A percentile compares a stretch with the other conserved stretches of the same genome.
Conservation (phyloP, 257 asterid species). For the Jacaranda copaia region DNA sequence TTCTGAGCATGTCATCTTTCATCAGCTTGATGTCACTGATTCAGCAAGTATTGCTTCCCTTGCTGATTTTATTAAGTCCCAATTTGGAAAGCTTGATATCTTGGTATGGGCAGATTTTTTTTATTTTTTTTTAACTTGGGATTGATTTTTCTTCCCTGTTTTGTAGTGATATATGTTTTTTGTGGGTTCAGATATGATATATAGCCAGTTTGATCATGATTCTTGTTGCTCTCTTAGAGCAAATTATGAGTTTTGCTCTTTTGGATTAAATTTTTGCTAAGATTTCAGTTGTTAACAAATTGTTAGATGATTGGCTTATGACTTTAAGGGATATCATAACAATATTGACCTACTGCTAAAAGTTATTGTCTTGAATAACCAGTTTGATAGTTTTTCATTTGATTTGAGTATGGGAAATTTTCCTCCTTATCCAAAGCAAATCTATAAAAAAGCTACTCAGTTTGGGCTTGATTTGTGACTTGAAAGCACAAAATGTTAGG, state of each 20-base stretch:
- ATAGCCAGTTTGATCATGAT: neutral
- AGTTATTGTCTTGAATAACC: too few relatives aligned
- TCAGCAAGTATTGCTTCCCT: slow-evolving; percentile 42
- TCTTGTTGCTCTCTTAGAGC: neutral
- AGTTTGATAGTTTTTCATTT: too few relatives aligned
- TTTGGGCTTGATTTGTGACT: too few relatives aligned
- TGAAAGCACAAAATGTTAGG: too few relatives aligned
- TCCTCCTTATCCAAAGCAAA: too few relatives aligned
- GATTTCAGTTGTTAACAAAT: neutral
- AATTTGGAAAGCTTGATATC: slow-evolving; percentile 53
- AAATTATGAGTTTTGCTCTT: neutral
- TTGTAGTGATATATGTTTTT: neutral
- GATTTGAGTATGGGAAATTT: too few relatives aligned
- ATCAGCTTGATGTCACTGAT: slow-evolving; percentile 55
- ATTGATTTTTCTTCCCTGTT: neutral
- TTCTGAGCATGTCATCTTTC: slow-evolving; percentile 46
- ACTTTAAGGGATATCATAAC: too few relatives aligned
- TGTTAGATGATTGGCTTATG: neutral
- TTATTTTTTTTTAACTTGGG: neutral
- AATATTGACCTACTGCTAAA: too few relatives aligned
- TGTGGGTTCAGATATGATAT: neutral
- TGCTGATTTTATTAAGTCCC: slow-evolving; percentile 42
- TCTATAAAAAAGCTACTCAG: too few relatives aligned
- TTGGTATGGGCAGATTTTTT: slow-evolving; percentile 34
- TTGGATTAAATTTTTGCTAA: neutral